These are phyloP conservation scores for Sporormia fimetaria DNA, from an alignment of 495 filamentous ascomycete species.

Conservation along the genomic window DNA sequence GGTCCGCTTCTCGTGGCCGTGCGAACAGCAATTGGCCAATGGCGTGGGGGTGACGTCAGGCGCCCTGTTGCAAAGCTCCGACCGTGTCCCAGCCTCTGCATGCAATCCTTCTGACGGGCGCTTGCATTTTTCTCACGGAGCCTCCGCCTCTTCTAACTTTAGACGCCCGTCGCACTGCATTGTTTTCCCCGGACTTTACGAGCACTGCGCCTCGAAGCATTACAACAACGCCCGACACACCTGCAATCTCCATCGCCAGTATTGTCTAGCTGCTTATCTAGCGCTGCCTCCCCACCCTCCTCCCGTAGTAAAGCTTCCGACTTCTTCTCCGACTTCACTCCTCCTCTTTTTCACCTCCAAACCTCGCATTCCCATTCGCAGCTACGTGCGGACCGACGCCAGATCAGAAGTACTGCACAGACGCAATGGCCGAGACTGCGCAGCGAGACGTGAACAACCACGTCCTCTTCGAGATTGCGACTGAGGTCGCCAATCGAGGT, in stretches of 20 bases:
- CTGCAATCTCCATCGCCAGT: slow-evolving; percentile 1
- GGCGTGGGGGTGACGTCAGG: too few species aligned
- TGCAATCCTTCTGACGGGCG: too few species aligned
- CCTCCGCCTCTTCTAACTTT: slow-evolving; percentile 2
- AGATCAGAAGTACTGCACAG: slow-evolving; percentile 2
- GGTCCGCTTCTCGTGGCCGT: too few species aligned
- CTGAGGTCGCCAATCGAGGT: slow-evolving; percentile 94
- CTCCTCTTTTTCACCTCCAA: background rate
- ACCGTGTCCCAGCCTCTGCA: too few species aligned
- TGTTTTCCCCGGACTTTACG: too few species aligned
- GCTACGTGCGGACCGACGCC: too few species aligned
- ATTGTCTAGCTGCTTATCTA: slow-evolving; percentile 4
- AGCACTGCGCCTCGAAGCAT: too few species aligned
- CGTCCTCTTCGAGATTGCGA: slow-evolving; percentile 87
- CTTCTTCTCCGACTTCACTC: background rate
- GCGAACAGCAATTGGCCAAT: too few species aligned
- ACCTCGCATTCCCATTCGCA: too few species aligned
- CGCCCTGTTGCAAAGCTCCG: too few species aligned
- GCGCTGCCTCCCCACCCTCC: slow-evolving; percentile 2
- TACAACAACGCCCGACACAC: slow-evolving; percentile 6
- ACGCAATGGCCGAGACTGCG: slow-evolving; percentile 32
- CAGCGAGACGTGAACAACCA: slow-evolving; percentile 65
- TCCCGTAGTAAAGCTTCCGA: background rate
- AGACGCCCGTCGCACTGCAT: slow-evolving; percentile 1
- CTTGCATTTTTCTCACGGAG: too few species aligned